Percentiles rank a stretch among this genome's conserved stretches.
phyloP scores from a whole-genome alignment of 192 early-diverging fungal species.

The Entomortierella lignicola region DNA sequence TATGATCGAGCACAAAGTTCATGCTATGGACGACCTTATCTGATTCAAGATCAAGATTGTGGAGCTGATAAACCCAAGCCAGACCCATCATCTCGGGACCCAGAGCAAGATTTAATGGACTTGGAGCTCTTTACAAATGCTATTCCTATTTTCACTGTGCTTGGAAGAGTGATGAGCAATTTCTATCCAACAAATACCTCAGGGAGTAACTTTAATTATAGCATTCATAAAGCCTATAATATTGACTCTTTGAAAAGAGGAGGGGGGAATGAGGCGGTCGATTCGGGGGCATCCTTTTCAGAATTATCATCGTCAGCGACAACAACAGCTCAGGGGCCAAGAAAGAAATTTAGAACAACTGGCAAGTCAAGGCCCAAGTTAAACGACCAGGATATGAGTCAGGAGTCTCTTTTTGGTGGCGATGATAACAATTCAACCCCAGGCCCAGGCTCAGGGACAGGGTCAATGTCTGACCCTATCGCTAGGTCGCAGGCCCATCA shows the following conservation, averaged over 20 bases:
- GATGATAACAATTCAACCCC: neutral
- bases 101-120: neutral
- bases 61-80: conserved; percentile 13
- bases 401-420: neutral
- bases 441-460: neutral
- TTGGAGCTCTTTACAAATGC: neutral
- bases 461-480: neutral
- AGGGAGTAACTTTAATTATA: neutral
- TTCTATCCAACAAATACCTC: conserved; percentile 12
- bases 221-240: neutral
- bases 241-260: neutral
- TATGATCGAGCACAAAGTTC: conserved; percentile 12
- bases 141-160: neutral
- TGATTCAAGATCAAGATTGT: conserved; percentile 26
- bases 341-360: conserved; percentile 2
- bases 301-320: neutral
- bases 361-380: neutral
- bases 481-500: neutral
- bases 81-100: conserved; percentile 3
- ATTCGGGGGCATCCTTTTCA: neutral
- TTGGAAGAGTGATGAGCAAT: conserved; percentile 2
- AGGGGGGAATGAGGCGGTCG: neutral
- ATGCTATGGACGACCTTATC: conserved; percentile 5
- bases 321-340: neutral
- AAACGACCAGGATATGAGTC: neutral